A percentile compares a stretch with the other conserved stretches of the same genome.
Evolutionary conservation across 805 yeast species (phyloP).

Genomic region (Lachancea quebecensis): DNA sequence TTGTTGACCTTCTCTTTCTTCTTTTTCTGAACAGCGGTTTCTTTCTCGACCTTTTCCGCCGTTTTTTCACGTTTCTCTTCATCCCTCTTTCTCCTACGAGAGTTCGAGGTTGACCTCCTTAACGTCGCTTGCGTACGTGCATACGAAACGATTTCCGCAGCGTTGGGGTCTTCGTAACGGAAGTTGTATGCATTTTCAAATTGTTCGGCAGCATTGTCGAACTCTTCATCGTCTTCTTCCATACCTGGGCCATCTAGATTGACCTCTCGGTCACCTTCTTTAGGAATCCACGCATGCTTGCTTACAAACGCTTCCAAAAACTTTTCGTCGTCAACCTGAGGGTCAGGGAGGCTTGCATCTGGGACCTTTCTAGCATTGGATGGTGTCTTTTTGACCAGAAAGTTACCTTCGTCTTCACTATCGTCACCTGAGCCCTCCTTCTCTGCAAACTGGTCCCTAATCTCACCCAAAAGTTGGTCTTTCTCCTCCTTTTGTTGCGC

Average conservation of each 20-base stretch:
- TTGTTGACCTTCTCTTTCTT: constrained; percentile 71
- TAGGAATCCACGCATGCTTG: constrained; percentile 86
- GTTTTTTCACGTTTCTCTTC: constrained; percentile 49
- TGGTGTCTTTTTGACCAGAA: constrained; percentile 51
- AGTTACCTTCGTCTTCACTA: constrained; percentile 38
- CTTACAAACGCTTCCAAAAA: constrained; percentile 69
- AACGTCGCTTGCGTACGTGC: constrained; percentile 92
- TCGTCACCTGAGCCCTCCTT: constrained; percentile 40
- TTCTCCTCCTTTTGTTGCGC: constrained; percentile 73
- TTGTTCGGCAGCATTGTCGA: constrained; percentile 85
- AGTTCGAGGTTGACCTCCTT: constrained; percentile 67
- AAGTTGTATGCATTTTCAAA: constrained; percentile 92
- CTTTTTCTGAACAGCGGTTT: constrained; percentile 59
- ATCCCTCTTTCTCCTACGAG: constrained; percentile 79
- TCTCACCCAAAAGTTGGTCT: constrained; percentile 64
- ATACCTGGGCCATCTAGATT: constrained; percentile 39
- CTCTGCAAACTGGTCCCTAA: constrained; percentile 57
- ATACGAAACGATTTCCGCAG: constrained; percentile 87
- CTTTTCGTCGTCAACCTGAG: constrained; percentile 52
- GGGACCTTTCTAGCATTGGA: constrained; percentile 24
- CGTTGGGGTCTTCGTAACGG: constrained; percentile 85
- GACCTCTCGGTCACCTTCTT: constrained; percentile 51
- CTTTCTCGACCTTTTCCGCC: constrained; percentile 46
- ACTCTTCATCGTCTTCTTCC: constrained; percentile 72
- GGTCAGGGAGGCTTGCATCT: constrained; percentile 51